Evolutionary conservation across 768 basidiomycete species (phyloP).

Genomic region (Lentinus brumalis): DNA sequence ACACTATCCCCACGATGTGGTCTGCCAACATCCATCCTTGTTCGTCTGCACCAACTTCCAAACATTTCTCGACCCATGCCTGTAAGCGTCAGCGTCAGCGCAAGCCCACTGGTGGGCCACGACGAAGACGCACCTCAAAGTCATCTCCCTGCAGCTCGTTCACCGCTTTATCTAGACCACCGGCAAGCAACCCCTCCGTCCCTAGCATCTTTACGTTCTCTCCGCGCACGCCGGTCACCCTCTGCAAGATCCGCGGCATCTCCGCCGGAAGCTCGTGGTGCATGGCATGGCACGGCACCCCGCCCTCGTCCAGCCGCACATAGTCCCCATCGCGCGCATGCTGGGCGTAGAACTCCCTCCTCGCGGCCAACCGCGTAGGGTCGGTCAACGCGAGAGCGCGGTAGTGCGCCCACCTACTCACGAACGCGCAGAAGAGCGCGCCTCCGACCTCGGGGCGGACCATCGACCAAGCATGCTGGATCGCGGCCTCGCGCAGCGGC

Average conservation of each 20-base stretch:
- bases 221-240: slow-evolving; percentile 9
- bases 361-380: slow-evolving; percentile 10
- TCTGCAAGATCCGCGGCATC: slow-evolving; percentile 10
- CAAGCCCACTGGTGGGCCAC: no score
- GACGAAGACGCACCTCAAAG: slow-evolving; percentile 9
- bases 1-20: slow-evolving; percentile 17
- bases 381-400: slow-evolving; percentile 19
- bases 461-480: slow-evolving; percentile 18
- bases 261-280: slow-evolving; percentile 14
- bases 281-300: slow-evolving; percentile 13
- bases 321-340: slow-evolving; percentile 17
- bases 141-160: slow-evolving; percentile 18
- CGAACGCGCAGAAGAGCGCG: slow-evolving; percentile 20
- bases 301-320: background rate
- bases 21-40: slow-evolving; percentile 17
- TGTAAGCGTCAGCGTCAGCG: background rate
- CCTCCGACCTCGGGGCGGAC: slow-evolving; percentile 9
- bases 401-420: slow-evolving; percentile 22
- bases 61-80: slow-evolving; percentile 20
- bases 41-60: slow-evolving; percentile 16
- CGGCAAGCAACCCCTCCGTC: slow-evolving; percentile 20
- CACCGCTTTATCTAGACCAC: slow-evolving; percentile 16
- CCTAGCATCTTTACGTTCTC: slow-evolving; percentile 17
- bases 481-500: slow-evolving; percentile 13
- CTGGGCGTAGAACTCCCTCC: slow-evolving; percentile 18